phyloP scores from a whole-genome alignment of 768 basidiomycete genomes.

The Kwoniella mangroviensis region DNA sequence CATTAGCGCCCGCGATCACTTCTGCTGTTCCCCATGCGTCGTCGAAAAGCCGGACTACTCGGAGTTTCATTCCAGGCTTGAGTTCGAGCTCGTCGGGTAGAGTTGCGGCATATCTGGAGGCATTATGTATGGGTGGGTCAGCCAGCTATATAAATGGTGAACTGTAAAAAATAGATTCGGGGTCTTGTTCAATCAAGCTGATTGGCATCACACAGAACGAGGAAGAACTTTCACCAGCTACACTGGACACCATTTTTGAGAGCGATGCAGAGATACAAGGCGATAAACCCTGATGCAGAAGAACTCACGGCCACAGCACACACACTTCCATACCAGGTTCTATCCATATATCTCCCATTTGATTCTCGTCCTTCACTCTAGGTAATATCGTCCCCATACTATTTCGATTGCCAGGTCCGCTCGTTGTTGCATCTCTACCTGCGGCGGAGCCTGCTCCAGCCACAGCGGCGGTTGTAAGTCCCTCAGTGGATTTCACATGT shows the following conservation, averaged over 20 bases:
- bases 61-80: constrained; percentile 54
- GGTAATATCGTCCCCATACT: constrained; percentile 49
- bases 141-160: not conserved
- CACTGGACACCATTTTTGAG: not conserved
- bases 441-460: constrained; percentile 16
- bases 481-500: constrained; percentile 22
- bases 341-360: constrained; percentile 50
- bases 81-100: constrained; percentile 57
- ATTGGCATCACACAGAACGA: no score
- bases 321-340: constrained; percentile 51
- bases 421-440: constrained; percentile 16
- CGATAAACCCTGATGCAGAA: not conserved
- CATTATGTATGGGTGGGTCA: not conserved
- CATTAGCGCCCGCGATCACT: constrained; percentile 23
- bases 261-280: not conserved
- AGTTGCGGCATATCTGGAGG: constrained; percentile 46
- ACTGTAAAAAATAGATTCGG: no score
- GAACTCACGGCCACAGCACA: constrained; percentile 56
- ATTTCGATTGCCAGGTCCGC: constrained; percentile 30
- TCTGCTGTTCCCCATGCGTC: constrained; percentile 57
- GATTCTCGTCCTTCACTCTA: constrained; percentile 55
- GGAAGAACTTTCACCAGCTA: no score
- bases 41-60: constrained; percentile 54
- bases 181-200: no score
- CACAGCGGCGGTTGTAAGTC: constrained; percentile 16